phyloP scores from a whole-genome alignment of 2,329 filamentous ascomycete genomes.

The Fusarium veterinarium region DNA sequence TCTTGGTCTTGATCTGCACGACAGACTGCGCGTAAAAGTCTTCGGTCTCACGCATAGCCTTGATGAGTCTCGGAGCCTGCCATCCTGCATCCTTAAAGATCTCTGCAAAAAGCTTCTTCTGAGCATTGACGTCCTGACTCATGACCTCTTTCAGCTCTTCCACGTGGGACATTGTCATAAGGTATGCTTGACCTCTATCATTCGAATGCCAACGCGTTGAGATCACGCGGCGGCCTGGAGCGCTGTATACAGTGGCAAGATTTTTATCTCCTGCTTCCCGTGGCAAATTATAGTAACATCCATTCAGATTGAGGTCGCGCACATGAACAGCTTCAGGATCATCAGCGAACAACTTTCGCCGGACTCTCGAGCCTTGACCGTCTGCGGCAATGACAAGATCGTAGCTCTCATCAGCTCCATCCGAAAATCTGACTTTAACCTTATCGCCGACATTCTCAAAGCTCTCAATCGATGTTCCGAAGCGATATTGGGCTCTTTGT shows the following conservation, averaged over 20 bases:
- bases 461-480: slow-evolving; percentile 21
- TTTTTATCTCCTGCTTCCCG: slow-evolving; percentile 11
- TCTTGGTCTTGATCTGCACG: slow-evolving; percentile 55
- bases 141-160: slow-evolving; percentile 41
- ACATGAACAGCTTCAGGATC: slow-evolving; percentile 21
- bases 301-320: slow-evolving; percentile 14
- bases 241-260: slow-evolving; percentile 24
- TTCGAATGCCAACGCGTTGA: slow-evolving; percentile 31
- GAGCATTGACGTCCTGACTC: slow-evolving; percentile 41
- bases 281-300: slow-evolving; percentile 21
- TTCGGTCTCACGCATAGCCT: slow-evolving; percentile 49
- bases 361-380: slow-evolving; percentile 24
- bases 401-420: slow-evolving; percentile 16
- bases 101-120: slow-evolving; percentile 55
- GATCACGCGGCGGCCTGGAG: slow-evolving; percentile 14
- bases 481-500: slow-evolving; percentile 27
- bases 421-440: slow-evolving; percentile 14
- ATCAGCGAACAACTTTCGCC: slow-evolving; percentile 7
- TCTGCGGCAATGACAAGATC: slow-evolving; percentile 30
- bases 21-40: slow-evolving; percentile 59
- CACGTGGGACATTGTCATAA: slow-evolving; percentile 47
- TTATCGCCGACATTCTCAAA: slow-evolving; percentile 19
- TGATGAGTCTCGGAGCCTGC: slow-evolving; percentile 53
- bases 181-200: slow-evolving; percentile 43
- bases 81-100: slow-evolving; percentile 60